Conservation (phyloP, 2,329 filamentous ascomycete species). For the Penicillium sp. region DNA sequence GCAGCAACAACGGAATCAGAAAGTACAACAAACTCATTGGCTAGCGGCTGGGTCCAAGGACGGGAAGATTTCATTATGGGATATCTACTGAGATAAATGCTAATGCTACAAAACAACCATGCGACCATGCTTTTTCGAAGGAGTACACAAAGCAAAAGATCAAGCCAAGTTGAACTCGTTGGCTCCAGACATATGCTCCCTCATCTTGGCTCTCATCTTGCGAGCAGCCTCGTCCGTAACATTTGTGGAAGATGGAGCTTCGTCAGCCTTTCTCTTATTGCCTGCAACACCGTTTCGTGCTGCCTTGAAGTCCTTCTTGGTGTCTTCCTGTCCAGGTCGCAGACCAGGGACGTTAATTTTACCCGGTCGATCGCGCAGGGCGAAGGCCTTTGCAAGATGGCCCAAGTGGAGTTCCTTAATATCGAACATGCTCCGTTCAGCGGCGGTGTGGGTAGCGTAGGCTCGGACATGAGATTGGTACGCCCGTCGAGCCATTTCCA, state of each 20-base stretch:
- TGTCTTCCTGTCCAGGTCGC: conserved; percentile 48
- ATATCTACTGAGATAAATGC: conserved; percentile 66
- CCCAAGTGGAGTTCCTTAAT: conserved; percentile 88
- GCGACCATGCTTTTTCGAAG: conserved; percentile 5
- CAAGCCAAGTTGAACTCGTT: conserved; percentile 60
- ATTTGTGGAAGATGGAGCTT: conserved; percentile 25
- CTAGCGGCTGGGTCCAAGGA: conserved; percentile 88
- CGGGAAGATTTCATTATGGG: conserved; percentile 93
- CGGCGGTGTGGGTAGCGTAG: conserved; percentile 88
- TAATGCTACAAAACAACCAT: conserved; percentile 32
- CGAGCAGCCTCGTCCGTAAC: conserved; percentile 49
- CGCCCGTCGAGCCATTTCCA: conserved; percentile 78
- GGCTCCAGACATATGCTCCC: conserved; percentile 51
- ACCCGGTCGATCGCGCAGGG: conserved; percentile 79
- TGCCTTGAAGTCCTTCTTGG: conserved; percentile 48
- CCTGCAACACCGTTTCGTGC: conserved; percentile 38
- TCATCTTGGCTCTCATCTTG: conserved; percentile 56
- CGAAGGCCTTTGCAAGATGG: conserved; percentile 92
- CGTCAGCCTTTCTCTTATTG: conserved; percentile 36
- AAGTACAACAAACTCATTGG: conserved; percentile 76
- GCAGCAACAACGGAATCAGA: conserved; percentile 61
- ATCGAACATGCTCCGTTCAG: conserved; percentile 83
- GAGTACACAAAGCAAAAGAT: conserved; percentile 10
- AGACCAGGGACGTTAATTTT: conserved; percentile 63
- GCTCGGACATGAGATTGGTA: conserved; percentile 92